Percentiles rank a stretch among this genome's conserved stretches.
Evolutionary conservation across 2,329 filamentous ascomycete species (phyloP).

Genomic region (Hypoxylon sp.): DNA sequence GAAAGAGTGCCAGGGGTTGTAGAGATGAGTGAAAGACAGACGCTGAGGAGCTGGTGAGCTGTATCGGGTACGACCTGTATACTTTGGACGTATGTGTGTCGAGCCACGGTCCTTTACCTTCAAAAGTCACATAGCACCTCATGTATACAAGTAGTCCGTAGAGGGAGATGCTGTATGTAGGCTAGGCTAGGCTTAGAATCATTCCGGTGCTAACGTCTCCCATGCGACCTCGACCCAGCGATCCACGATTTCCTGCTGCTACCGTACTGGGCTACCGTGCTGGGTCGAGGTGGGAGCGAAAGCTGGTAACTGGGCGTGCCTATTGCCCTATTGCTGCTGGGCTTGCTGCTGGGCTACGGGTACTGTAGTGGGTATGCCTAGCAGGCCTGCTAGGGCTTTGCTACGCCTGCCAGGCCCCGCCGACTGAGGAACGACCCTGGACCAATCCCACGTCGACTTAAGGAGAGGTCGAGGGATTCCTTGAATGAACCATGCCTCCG

Average conservation of each 20-base stretch:
- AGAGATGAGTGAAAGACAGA: slow-evolving; percentile 18
- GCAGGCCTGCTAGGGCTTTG: no score
- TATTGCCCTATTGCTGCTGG: slow-evolving; percentile 10
- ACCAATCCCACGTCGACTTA: slow-evolving; percentile 33
- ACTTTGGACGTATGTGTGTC: no score
- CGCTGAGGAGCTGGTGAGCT: no score
- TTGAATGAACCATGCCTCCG: slow-evolving; percentile 30
- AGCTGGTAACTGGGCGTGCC: slow-evolving; percentile 10
- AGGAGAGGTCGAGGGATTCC: slow-evolving; percentile 28
- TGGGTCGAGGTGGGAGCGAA: slow-evolving; percentile 13
- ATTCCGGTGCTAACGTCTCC: slow-evolving; percentile 34
- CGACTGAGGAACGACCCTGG: no score
- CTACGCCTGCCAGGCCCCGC: no score
- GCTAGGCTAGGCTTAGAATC: slow-evolving; percentile 32
- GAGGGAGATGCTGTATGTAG: neutral
- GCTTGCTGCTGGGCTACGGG: slow-evolving; percentile 9
- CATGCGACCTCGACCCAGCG: slow-evolving; percentile 29
- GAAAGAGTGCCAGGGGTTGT: no score
- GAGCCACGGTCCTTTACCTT: no score
- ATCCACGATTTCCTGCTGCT: slow-evolving; percentile 36
- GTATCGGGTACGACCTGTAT: no score
- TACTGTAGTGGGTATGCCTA: no score
- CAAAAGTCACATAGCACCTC: no score
- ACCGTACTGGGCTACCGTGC: no score
- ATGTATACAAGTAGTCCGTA: no score